Base-by-base conservation (phyloP, 148 eudicot species). In the Spergularia marina region DNA sequence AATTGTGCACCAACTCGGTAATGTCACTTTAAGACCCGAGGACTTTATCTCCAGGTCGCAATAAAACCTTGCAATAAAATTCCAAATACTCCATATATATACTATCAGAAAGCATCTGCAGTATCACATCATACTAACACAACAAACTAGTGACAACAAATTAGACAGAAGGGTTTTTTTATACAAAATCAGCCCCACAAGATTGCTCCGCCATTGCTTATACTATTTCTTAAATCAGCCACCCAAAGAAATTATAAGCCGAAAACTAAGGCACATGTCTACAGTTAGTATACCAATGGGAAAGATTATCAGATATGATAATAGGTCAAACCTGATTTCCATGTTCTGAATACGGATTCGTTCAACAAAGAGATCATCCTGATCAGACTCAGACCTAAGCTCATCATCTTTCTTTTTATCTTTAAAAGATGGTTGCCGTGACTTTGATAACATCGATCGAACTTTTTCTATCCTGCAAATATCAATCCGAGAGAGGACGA, bases 291-390 rank as follows among this genome's bases (percentile, higher is more conserved):
- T 68, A 68, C 71, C 10, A 2, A 53, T 2, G 14, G 36, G 47
- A 68, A 67, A 49, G 51, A 15, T 57, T 25, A 64, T 39, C 68
- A 39, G 10, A 36, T 23, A 49, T 2, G 53, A 18, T 23, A 57
- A 64, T 72, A n/a, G 55, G 63, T 23, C 40, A 73, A 59, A 91
- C 96, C 98, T 92, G 77, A 94, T 74, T 47, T 89, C 91, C 92
- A 95, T 83, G 74, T 88, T 95, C 76, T 95, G 91, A 55, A 95
- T 86, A 69, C 94, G 92, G 82, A 95, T 85, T 58, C 98, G 88
- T 82, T 94, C 96, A 82, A 92, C 91, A 56, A 55, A 78, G 20
- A 91, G 74, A 53, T 82, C 92, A 74, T 84, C 87, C 81, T 82
- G 82, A 14, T 84, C 84, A 47, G 67, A 59, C 20, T 92, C 91